Base-by-base conservation (phyloP, 345 rosid species). In the Rhizophora mangle region DNA sequence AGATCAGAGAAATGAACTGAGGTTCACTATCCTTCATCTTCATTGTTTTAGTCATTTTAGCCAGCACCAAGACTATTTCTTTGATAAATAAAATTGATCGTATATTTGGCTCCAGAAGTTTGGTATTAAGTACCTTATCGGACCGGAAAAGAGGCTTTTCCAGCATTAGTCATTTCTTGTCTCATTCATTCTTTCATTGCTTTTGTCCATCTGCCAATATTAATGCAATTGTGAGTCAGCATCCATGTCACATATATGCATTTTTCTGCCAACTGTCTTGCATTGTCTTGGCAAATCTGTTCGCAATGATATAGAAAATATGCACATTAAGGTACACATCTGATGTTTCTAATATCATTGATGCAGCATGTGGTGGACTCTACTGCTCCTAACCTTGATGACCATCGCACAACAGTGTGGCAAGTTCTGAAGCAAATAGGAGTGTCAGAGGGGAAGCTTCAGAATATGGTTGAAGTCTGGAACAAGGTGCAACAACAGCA, bases 401-500 rank as follows among this genome's bases (percentile, higher is more conserved):
- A 94, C 74, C 98, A 94, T 75, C 89, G 93, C 21, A 64, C 95
- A 43, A 82, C 98, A 8, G 98, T 89, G 64, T 80, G 91, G 81
- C 84, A 82, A 76, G 93, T 89, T 76, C 92, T 94, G 60, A 86
- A 80, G 68, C 97, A 94, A 77, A 92, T 91, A 63, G 96, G 98
- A 71, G 97, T 94, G n/a, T 74, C 96, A 20, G 83, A 85, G 64
- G 96, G 88, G 81, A 94, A 89, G 84, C 83, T 88, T 66, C 61
- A 84, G 72, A 85, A 86, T 67, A 89, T 94, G 96, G 83, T 91
- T 68, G 96, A 94, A 88, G 97, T 86, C 62, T 91, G 97, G 98
- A 94, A 91, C 66, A 91, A 94, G 91, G 99, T 92, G 72, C 57
- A 27, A 58, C 6, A 58, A 52, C 6, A 5, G 49, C 31, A 9